phyloP scores from a whole-genome alignment of 768 basidiomycete genomes.

The Stropharia rugosoannulata region DNA sequence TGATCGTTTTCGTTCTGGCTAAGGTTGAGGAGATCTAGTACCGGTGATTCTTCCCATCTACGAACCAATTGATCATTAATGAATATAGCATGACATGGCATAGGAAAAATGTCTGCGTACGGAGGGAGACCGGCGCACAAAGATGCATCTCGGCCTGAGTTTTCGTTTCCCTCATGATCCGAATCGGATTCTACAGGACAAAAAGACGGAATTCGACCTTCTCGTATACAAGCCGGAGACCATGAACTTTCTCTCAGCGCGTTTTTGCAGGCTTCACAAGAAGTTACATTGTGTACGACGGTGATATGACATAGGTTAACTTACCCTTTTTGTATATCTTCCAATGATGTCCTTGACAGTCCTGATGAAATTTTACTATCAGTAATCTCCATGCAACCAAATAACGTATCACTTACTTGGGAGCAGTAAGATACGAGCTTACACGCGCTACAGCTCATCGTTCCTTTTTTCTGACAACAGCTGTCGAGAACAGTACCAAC shows the following conservation, averaged over 20 bases:
- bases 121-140: not conserved
- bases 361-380: slow-evolving; percentile 18
- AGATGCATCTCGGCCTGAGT: too few species aligned
- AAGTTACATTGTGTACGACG: not conserved
- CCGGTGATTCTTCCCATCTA: not conserved
- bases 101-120: not conserved
- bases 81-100: not conserved
- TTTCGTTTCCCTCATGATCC: too few species aligned
- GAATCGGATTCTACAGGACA: too few species aligned
- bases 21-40: not conserved
- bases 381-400: not conserved
- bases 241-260: not conserved
- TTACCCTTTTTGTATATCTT: slow-evolving; percentile 34
- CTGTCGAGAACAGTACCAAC: slow-evolving; percentile 19
- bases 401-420: slow-evolving; percentile 24
- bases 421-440: slow-evolving; percentile 46
- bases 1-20: not conserved
- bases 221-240: too few species aligned
- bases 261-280: not conserved
- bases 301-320: not conserved
- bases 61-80: not conserved
- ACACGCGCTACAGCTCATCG: slow-evolving; percentile 27
- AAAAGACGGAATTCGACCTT: too few species aligned
- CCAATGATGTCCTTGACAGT: slow-evolving; percentile 44
- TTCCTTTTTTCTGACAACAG: slow-evolving; percentile 30